Base-by-base conservation (phyloP, 2,329 filamentous ascomycete genomes). In the Fusarium multiceps region DNA sequence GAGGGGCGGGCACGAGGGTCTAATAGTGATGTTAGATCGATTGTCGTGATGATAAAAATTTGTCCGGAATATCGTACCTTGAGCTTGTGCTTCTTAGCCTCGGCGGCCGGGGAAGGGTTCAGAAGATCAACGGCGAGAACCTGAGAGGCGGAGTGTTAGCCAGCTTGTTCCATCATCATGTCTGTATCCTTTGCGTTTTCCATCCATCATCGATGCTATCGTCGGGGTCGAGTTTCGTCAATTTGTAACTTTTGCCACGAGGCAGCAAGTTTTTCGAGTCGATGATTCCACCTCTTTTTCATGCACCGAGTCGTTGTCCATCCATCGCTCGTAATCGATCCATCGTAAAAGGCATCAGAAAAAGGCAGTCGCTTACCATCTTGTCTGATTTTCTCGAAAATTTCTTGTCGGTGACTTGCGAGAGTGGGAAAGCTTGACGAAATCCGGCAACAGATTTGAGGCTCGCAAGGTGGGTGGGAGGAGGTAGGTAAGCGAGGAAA, bases 31-130 rank as follows among this genome's bases (percentile, higher is more conserved):
- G 68, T 79, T 72, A 75, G 71, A 71, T 63, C 70, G 60, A 65
- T 56, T 59, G 61, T 59, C 57, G 66, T 60, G 32, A 66, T 63
- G n/a, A 53, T 21, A 20, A 46, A 41, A 34, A 51, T 69, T 57
- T 70, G 50, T 51, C 43, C 42, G 34, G 64, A 43, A 41, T 66
- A 66, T 76, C 78, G 76, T 93, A 97, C 94, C 94, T 99, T 99
- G 85, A 99, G 93, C 93, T 99, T 99, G 93, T 99, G 96, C 93
- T 98, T 98, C 89, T 94, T 93, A 82, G 94, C 94, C 92, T 99
- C 96, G 85, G 95, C 91, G 86, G 93, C 93, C 86, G 95, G 92
- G 83, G 92, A 93, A 83, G 96, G 96, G 93, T 99, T 98, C 87
- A 99, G 92, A 82, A 99, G 94, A 90, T 99, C 96, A 89, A 98